Evolutionary conservation across 2,329 filamentous ascomycete species (phyloP).

Genomic region (Fusarium sp.): DNA sequence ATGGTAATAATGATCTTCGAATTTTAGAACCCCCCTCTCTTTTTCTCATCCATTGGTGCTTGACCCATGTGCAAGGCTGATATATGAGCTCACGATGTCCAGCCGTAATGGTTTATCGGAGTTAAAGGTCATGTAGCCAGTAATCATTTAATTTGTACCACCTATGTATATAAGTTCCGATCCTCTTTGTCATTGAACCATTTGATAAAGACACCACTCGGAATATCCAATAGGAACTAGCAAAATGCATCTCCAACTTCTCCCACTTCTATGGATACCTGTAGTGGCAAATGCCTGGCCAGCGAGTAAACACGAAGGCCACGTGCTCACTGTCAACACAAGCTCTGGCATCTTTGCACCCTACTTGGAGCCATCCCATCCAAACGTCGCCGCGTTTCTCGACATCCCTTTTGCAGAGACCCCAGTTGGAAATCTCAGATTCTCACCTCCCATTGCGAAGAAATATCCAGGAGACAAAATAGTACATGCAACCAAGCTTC

Average conservation of each 20-base stretch:
- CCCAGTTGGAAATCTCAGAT: constrained; percentile 20
- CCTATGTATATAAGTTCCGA: neutral
- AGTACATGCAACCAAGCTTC: neutral
- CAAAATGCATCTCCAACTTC: neutral
- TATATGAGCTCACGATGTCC: neutral
- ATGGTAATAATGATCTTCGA: neutral
- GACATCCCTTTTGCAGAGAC: constrained; percentile 32
- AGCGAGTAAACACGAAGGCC: fast-evolving
- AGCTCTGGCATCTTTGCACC: constrained; percentile 31
- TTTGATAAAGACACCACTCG: neutral
- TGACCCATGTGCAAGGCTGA: neutral
- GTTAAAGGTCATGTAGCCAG: neutral
- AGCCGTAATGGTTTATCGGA: constrained; percentile 15
- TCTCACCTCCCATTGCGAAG: constrained; percentile 9
- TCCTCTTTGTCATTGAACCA: no score
- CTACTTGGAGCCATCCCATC: neutral
- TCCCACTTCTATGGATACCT: neutral
- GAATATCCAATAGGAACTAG: neutral
- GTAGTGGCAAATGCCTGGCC: neutral
- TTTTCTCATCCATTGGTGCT: no score
- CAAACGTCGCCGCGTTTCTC: constrained; percentile 24
- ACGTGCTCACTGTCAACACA: constrained; percentile 5
- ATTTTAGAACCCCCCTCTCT: neutral
- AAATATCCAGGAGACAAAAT: neutral
- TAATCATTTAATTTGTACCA: fast-evolving